Evolutionary conservation across 805 yeast genomes (phyloP), one percentile per base, ranked within the genome.

Genomic region (Candida takata): DNA sequence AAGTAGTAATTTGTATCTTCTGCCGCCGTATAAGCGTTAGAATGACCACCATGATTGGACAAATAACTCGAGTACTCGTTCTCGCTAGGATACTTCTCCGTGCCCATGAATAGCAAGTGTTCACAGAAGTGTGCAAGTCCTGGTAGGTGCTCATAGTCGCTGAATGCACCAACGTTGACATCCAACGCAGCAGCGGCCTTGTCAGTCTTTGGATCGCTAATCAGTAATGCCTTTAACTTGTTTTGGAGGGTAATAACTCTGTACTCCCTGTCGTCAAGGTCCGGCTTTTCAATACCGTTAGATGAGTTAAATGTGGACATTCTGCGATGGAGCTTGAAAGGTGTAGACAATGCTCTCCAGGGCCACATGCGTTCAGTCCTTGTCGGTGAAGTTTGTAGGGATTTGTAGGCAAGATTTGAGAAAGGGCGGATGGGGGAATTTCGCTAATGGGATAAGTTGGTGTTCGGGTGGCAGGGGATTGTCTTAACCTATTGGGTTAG

Each of bases 1-100:
- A 92, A 90, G 59, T 72, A 87, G 60, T 87, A 90, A 60, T 90
- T 90, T 5, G 97, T 90, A 51, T 84, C 86, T 48, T 81, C 81
- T 4, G 86, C 67, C 2, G 95, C 79, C 1, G 98, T 90, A 59
- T 81, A 90, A 1, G 98, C 98, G 55, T 90, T 90, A 24, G 94
- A 83, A 42, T 72, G 72, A 14, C 97, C 98, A 27, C 88, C 81
- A 54, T 92, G 94, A 42, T 81, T 77, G 8, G 94, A 70, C 37
- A 90, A 63, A 56, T 70, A 92, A 34, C 79, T 74, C 30, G 81
- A 67, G 54, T 84, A 84, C 45, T 81, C 92, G 51, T 81, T 83
- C 56, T 84, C 92, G 34, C 72, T 69, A 0, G 92, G 92, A 48
- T 77, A 84, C 58, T 81, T 81, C 44, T 69, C 59, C 4, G 92